phyloP scores from a whole-genome alignment of 2,329 filamentous ascomycete genomes.

The Sclerotinia subarctica region DNA sequence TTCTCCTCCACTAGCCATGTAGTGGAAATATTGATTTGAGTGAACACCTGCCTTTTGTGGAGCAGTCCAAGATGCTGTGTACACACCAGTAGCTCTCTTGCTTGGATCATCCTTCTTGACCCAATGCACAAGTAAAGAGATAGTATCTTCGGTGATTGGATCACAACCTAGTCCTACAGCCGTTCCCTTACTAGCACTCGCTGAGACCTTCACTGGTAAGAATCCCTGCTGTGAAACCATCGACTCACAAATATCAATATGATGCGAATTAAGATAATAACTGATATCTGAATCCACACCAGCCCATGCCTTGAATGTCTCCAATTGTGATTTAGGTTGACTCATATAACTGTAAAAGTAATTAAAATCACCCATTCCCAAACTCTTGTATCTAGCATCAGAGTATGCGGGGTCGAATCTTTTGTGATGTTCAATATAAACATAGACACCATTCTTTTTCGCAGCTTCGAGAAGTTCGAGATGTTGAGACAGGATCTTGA shows the following conservation, averaged over 20 bases:
- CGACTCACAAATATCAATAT: constrained; percentile 87
- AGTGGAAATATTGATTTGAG: constrained; percentile 96
- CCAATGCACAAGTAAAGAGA: constrained; percentile 88
- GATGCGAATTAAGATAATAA: constrained; percentile 94
- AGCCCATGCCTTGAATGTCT: constrained; percentile 47
- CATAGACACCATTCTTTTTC: constrained; percentile 73
- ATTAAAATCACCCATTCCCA: constrained; percentile 86
- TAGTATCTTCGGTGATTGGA: constrained; percentile 84
- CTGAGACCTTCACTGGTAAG: constrained; percentile 74
- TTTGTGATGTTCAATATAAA: constrained; percentile 96
- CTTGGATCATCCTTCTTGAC: constrained; percentile 64
- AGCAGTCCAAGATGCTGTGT: constrained; percentile 92
- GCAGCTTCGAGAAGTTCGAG: constrained; percentile 70
- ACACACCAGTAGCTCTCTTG: constrained; percentile 80
- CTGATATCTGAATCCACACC: constrained; percentile 89
- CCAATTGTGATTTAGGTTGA: constrained; percentile 36
- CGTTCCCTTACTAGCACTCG: constrained; percentile 72
- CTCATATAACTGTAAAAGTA: constrained; percentile 85
- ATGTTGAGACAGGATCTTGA: constrained; percentile 80
- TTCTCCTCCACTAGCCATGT: constrained; percentile 80
- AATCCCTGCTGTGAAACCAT: constrained; percentile 77
- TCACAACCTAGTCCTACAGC: constrained; percentile 77
- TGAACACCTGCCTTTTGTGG: constrained; percentile 92
- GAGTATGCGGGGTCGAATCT: constrained; percentile 91
- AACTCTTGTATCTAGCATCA: constrained; percentile 75